A percentile compares a stretch with the other conserved stretches of the same genome.
Evolutionary conservation across 441 rosid species (phyloP).

Genomic region (Aleurites moluccanus): DNA sequence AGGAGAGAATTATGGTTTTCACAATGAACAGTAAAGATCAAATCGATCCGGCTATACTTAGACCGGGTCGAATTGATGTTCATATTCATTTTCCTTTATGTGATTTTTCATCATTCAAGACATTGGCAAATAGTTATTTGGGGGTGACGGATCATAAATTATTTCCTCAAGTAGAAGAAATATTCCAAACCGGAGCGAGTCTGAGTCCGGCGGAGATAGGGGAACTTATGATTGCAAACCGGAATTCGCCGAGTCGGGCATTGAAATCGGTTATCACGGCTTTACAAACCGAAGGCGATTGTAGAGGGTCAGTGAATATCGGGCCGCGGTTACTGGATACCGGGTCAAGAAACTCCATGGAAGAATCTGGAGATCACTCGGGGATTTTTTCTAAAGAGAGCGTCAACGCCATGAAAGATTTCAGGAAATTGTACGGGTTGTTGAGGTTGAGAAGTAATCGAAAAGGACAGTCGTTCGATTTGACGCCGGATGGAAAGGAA

Average conservation of each 20-base stretch:
- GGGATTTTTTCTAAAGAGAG: conserved; percentile 47
- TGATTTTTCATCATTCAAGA: conserved; percentile 56
- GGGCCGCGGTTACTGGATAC: conserved; percentile 31
- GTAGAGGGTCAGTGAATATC: conserved; percentile 38
- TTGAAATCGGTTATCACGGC: conserved; percentile 61
- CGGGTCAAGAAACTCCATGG: conserved; percentile 36
- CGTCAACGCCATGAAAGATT: conserved; percentile 53
- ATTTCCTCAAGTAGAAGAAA: conserved; percentile 69
- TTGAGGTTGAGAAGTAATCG: conserved; percentile 50
- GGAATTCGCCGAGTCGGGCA: conserved; percentile 70
- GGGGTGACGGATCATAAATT: conserved; percentile 66
- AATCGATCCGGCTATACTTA: conserved; percentile 50
- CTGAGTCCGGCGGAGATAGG: conserved; percentile 75
- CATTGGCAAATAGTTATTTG: conserved; percentile 51
- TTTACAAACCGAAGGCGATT: conserved; percentile 58
- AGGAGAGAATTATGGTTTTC: conserved; percentile 66
- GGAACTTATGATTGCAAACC: conserved; percentile 70
- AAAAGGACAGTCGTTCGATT: conserved; percentile 45
- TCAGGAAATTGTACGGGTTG: conserved; percentile 65
- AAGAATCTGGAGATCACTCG: conserved; percentile 41
- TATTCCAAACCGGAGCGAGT: conserved; percentile 58
- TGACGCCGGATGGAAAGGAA: conserved; percentile 23
- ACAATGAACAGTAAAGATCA: conserved; percentile 59
- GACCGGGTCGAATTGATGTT: conserved; percentile 80
- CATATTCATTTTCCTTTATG: conserved; percentile 66